phyloP scores from a whole-genome alignment of 805 yeast genomes.

The Torulaspora delbrueckii region DNA sequence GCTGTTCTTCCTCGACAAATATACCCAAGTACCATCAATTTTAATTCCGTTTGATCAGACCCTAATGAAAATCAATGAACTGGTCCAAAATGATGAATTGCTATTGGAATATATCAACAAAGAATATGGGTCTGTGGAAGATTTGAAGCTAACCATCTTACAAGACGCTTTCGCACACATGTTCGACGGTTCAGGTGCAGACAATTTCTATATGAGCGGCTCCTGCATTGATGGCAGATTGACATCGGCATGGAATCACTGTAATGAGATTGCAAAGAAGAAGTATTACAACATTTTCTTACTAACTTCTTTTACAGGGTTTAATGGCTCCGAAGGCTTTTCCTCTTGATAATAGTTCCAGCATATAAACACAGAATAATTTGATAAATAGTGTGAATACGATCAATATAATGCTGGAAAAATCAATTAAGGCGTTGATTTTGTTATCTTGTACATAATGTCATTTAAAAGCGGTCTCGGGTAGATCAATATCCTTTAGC shows the following conservation, averaged over 20 bases:
- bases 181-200: conserved; percentile 80
- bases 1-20: conserved; percentile 70
- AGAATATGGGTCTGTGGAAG: conserved; percentile 54
- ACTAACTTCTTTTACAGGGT: conserved; percentile 67
- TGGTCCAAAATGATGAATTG: conserved; percentile 45
- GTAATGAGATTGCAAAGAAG: conserved; percentile 63
- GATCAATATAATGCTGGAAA: neutral
- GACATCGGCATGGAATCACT: conserved; percentile 81
- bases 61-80: conserved; percentile 49
- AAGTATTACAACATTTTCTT: conserved; percentile 58
- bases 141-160: conserved; percentile 44
- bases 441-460: neutral
- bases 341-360: conserved; percentile 16
- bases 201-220: conserved; percentile 78
- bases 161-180: conserved; percentile 42
- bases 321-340: conserved; percentile 67
- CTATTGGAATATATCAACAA: conserved; percentile 47
- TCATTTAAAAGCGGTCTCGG: neutral
- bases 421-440: neutral
- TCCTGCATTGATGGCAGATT: conserved; percentile 79
- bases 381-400: neutral
- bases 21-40: conserved; percentile 73
- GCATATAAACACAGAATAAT: neutral
- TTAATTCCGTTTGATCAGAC: conserved; percentile 66
- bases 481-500: neutral